Evolutionary conservation across 2,329 filamentous ascomycete genomes (phyloP), one percentile per base, ranked within the genome.

Genomic region (Chaetomiaceae sp.): DNA sequence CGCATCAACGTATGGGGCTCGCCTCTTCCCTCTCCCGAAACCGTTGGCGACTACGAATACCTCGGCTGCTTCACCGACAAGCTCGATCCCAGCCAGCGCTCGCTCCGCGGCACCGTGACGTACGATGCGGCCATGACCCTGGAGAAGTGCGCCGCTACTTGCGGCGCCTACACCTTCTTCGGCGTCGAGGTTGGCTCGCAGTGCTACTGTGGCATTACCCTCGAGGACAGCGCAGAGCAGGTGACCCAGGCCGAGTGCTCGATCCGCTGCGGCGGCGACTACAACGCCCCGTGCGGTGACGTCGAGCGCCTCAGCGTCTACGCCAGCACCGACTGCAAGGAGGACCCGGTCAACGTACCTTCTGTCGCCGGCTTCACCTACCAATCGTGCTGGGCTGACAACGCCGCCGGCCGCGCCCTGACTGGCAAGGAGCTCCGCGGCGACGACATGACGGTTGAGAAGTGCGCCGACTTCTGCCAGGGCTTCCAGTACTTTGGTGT

Each of bases 391-490:
- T 48, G 45, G 46, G 51, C 45, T 25, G 59, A 61, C 37, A 29
- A 52, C 33, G 42, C 33, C 25, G n/a, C 9, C 41, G n/a, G 13
- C 27, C 54, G 59, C 16, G 30, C 46, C 23, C 54, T 61, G 27
- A 37, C 38, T 18, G 54, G 30, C 32, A 18, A 38, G 4, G 46
- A 42, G 18, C 18, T 37, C 23, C 45, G 51, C 42, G 64, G 85
- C 80, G 49, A 86, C 62, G 55, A 86, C 47, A 60, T 62, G 58
- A 61, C 60, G 4, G 54, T 58, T 23, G 52, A 58, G 51, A 48
- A 23, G 6, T 62, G 60, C 33, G 51, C 58, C 18, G 40, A 16
- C 13, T 55, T 47, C 18, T 62, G 58, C 52, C 14, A 29, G n/a
- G 56, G 48, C 3, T 59, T 13, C 41, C 3, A 3, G 5, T 58